phyloP scores from a whole-genome alignment of 2,329 filamentous ascomycete species.

The Xylariaceae sp. region DNA sequence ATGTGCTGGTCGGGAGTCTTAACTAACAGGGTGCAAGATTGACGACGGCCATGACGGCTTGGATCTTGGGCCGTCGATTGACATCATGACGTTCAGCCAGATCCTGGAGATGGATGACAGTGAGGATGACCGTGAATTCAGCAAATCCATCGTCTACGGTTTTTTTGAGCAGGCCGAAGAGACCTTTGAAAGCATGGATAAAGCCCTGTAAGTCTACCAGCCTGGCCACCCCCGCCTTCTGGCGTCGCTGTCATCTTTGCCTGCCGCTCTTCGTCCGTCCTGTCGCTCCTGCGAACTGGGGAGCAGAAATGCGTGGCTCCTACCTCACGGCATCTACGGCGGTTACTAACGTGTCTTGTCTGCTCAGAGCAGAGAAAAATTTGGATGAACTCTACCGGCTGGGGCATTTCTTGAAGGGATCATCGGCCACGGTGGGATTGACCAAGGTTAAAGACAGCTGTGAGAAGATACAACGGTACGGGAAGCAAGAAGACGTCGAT shows the following conservation, averaged over 20 bases:
- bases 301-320: background rate
- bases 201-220: conserved; percentile 62
- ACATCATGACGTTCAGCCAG: conserved; percentile 78
- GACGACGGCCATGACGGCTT: conserved; percentile 44
- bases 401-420: conserved; percentile 96
- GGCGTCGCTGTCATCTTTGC: too few species aligned
- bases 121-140: conserved; percentile 80
- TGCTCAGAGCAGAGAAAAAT: conserved; percentile 58
- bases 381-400: conserved; percentile 72
- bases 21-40: conserved; percentile 32
- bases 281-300: too few species aligned
- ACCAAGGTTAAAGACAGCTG: conserved; percentile 88
- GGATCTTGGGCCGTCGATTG: conserved; percentile 71
- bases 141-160: conserved; percentile 77
- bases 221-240: conserved; percentile 2
- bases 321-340: background rate
- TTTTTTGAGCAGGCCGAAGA: conserved; percentile 89
- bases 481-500: conserved; percentile 73
- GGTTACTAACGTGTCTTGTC: conserved; percentile 17
- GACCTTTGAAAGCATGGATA: conserved; percentile 82
- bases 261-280: too few species aligned
- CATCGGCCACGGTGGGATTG: conserved; percentile 87
- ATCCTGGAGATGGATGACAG: conserved; percentile 99
- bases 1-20: background rate
- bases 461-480: conserved; percentile 94